phyloP scores from a whole-genome alignment of 2,329 filamentous ascomycete species.

The Pyrenophora tritici-repentis region DNA sequence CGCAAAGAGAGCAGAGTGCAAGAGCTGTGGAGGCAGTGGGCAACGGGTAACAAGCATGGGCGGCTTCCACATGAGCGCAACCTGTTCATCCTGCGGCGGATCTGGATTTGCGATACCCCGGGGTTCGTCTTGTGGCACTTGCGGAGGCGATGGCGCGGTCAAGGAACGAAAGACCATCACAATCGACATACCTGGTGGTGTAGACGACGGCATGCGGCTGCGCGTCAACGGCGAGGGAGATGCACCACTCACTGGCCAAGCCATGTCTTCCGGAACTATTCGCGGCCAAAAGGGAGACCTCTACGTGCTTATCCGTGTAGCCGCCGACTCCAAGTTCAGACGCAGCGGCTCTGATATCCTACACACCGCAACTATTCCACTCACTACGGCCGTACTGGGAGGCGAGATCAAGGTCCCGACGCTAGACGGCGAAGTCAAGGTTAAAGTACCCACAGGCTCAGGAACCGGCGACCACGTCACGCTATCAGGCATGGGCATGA shows the following conservation, averaged over 20 bases:
- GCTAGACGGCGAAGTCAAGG: constrained; percentile 84
- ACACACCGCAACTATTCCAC: constrained; percentile 86
- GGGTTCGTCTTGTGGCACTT: constrained; percentile 79
- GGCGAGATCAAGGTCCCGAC: constrained; percentile 90
- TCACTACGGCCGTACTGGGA: constrained; percentile 90
- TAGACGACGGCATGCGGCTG: constrained; percentile 95
- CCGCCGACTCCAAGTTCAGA: constrained; percentile 87
- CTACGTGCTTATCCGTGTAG: constrained; percentile 87
- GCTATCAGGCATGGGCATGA: constrained; percentile 91
- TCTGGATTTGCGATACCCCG: constrained; percentile 75
- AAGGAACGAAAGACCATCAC: constrained; percentile 81
- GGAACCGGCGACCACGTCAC: constrained; percentile 92
- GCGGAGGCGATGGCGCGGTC: constrained; percentile 81
- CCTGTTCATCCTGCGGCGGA: constrained; percentile 81
- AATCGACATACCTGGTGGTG: constrained; percentile 90
- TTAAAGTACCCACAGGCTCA: constrained; percentile 89
- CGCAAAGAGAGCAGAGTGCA: constrained; percentile 73
- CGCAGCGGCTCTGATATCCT: constrained; percentile 87
- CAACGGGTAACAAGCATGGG: constrained; percentile 88
- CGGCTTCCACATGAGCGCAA: constrained; percentile 94
- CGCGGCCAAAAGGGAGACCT: constrained; percentile 81
- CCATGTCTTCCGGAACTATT: constrained; percentile 62
- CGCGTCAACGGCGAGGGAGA: constrained; percentile 86
- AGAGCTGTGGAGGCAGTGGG: constrained; percentile 82
- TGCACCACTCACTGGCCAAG: constrained; percentile 75